Percentiles rank a stretch among this genome's conserved stretches.
phyloP scores from a whole-genome alignment of 164 flowering plant genomes.

The Platanus orientalis region DNA sequence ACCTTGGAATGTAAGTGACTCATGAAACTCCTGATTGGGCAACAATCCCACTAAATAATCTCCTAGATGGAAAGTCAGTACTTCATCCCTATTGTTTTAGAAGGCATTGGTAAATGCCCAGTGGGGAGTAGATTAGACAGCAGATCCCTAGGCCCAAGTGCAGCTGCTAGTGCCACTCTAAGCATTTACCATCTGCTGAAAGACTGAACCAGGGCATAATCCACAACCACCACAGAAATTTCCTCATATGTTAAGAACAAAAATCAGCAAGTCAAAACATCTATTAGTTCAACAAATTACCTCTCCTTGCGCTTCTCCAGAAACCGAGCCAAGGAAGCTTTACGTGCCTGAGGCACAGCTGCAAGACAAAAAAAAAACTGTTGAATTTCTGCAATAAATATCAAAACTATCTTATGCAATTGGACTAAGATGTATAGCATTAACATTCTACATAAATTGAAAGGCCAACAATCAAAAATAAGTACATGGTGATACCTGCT shows the following conservation, averaged over 20 bases:
- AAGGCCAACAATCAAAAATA: neutral
- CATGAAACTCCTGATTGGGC: no score
- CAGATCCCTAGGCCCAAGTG: no score
- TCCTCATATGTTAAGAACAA: neutral
- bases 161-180: no score
- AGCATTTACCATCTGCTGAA: no score
- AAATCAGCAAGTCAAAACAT: neutral
- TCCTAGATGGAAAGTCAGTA: no score
- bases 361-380: constrained; percentile 17
- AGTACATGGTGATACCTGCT: constrained; percentile 40
- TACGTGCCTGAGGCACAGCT: constrained; percentile 83
- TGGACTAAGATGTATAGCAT: no score
- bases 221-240: neutral
- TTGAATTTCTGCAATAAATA: neutral
- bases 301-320: constrained; percentile 93
- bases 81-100: no score
- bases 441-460: neutral
- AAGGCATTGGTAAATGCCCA: no score
- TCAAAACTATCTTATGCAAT: neutral
- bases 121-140: no score
- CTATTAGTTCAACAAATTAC: constrained; percentile 27
- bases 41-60: no score
- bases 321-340: constrained; percentile 83
- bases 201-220: no score
- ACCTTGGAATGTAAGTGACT: no score